These are phyloP conservation scores for Xerocomellus dryophilus DNA, from an alignment of 768 basidiomycete genomes.

Conservation along the genomic window DNA sequence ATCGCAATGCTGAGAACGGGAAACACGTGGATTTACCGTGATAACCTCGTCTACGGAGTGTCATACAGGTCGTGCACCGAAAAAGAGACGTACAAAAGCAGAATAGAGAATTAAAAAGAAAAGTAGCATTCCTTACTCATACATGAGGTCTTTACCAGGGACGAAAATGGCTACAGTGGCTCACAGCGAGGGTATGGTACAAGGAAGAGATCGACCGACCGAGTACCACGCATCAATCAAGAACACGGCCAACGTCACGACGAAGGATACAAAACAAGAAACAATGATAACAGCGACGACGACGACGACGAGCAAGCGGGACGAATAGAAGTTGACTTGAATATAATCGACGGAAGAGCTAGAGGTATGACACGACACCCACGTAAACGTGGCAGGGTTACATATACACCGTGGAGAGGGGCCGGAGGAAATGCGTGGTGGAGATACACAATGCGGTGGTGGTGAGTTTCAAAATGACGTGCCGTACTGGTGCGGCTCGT, in stretches of 20 bases:
- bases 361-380: not conserved
- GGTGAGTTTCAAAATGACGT: constrained; percentile 4
- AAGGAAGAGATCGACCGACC: not conserved
- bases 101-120: not conserved
- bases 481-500: constrained; percentile 19
- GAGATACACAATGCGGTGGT: not conserved
- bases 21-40: no score
- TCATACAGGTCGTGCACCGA: not conserved
- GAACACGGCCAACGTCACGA: not conserved
- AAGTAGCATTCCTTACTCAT: not conserved
- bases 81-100: not conserved
- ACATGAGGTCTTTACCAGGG: not conserved
- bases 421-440: not conserved
- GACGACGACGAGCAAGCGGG: not conserved
- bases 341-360: not conserved
- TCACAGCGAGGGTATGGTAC: not conserved
- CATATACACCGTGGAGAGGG: no score
- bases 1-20: no score
- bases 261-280: not conserved
- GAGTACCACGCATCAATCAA: not conserved
- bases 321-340: not conserved
- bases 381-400: not conserved
- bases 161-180: not conserved
- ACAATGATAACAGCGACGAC: not conserved
- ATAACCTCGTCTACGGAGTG: no score